Percentiles rank a stretch among this genome's conserved stretches.
phyloP scores from a whole-genome alignment of 371 early-diverging fungal genomes.

The Mucor plumbeus region DNA sequence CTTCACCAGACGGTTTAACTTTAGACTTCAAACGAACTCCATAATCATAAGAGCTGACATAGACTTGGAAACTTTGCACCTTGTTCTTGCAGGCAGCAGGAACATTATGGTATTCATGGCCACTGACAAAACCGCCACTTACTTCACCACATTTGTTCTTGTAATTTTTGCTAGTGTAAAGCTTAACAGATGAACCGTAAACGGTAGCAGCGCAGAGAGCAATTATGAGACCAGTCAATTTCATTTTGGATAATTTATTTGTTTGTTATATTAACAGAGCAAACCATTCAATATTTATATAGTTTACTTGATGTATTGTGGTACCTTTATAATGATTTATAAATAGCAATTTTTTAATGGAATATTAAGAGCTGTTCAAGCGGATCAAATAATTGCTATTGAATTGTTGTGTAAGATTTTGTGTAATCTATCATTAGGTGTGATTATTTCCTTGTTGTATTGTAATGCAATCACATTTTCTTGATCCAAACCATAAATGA shows the following conservation, averaged over 20 bases:
- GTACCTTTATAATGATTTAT: background rate
- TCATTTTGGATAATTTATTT: background rate
- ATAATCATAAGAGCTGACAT: constrained; percentile 1
- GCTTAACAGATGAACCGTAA: background rate
- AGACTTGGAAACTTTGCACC: constrained; percentile 8
- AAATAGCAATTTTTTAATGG: background rate
- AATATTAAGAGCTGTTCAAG: background rate
- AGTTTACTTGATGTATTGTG: background rate
- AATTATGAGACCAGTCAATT: background rate
- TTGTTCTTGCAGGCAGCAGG: constrained; percentile 2
- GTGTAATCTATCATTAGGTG: background rate
- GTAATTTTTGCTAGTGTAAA: background rate
- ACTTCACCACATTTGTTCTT: constrained; percentile 14
- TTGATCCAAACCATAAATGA: background rate
- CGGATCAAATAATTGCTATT: too few species aligned
- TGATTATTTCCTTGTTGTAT: background rate
- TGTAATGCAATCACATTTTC: background rate
- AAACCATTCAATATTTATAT: background rate
- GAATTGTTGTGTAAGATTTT: background rate
- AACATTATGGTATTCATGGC: constrained; percentile 12
- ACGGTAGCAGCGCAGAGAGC: background rate
- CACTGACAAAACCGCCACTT: constrained; percentile 5
- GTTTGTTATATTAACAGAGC: background rate
- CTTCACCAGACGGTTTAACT: background rate
- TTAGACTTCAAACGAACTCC: constrained; percentile 12